phyloP scores from a whole-genome alignment of 768 basidiomycete species.

The Gelatoporia subvermispora region DNA sequence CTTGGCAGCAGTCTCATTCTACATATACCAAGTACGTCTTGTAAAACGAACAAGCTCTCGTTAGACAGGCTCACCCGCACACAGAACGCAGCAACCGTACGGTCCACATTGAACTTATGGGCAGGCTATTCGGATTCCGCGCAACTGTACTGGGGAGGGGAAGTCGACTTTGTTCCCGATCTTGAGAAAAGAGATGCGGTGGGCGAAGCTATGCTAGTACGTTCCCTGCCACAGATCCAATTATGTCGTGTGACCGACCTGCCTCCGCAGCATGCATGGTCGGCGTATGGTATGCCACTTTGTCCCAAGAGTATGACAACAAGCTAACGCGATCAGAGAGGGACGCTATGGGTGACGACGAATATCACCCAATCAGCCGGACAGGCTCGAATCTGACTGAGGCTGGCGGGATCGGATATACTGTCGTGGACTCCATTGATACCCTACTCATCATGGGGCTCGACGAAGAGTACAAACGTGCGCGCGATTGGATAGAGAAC shows the following conservation, averaged over 20 bases:
- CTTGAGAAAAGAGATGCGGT: slow-evolving; percentile 61
- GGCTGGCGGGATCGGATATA: slow-evolving; percentile 82
- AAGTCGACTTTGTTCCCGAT: slow-evolving; percentile 48
- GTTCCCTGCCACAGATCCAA: slow-evolving; percentile 13
- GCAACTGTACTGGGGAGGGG: too few relatives aligned
- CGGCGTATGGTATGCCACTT: slow-evolving; percentile 62
- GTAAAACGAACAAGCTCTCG: background rate
- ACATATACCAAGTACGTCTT: background rate
- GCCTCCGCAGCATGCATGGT: slow-evolving; percentile 70
- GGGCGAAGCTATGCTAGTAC: slow-evolving; percentile 74
- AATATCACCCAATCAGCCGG: slow-evolving; percentile 81
- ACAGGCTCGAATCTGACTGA: slow-evolving; percentile 73
- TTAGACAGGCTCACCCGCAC: background rate
- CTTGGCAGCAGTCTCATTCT: background rate
- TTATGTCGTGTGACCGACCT: slow-evolving; percentile 5
- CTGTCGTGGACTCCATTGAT: slow-evolving; percentile 84
- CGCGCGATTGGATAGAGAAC: slow-evolving; percentile 70
- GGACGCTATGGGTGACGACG: slow-evolving; percentile 89
- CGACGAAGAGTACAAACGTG: slow-evolving; percentile 69
- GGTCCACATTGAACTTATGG: background rate
- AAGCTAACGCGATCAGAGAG: slow-evolving; percentile 46
- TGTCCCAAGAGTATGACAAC: slow-evolving; percentile 8
- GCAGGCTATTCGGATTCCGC: background rate
- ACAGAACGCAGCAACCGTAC: background rate
- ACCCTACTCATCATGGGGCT: slow-evolving; percentile 85